Conservation (phyloP, 176 grass and related monocot genomes). For the Ensete ventricosum region DNA sequence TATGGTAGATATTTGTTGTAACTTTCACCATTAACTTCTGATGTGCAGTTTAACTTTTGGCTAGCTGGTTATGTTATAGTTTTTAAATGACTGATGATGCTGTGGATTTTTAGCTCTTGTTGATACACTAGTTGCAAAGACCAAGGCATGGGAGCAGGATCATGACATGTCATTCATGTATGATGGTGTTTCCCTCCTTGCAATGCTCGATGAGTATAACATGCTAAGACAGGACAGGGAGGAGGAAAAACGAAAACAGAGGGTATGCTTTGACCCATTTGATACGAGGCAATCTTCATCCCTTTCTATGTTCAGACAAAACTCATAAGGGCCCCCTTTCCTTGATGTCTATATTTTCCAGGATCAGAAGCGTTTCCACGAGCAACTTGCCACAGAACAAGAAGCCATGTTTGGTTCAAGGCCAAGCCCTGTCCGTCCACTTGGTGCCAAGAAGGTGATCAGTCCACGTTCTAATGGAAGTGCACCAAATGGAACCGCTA, state of each 20-base stretch:
- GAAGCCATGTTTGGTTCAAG: conserved; percentile 45
- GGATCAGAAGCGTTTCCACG: conserved; percentile 75
- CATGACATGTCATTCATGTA: conserved; percentile 79
- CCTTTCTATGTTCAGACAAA: neutral
- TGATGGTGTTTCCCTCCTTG: conserved; percentile 86
- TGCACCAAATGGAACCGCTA: conserved; percentile 48
- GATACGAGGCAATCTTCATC: neutral
- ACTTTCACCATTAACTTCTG: no score
- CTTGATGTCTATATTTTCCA: conserved; percentile 8
- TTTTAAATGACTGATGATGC: conserved; percentile 20
- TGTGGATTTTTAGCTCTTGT: conserved; percentile 66
- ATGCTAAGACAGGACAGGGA: conserved; percentile 98
- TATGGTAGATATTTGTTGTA: no score
- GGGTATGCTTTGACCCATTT: conserved; percentile 26
- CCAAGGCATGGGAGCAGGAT: conserved; percentile 70
- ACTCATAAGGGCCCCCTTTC: neutral
- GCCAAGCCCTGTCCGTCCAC: conserved; percentile 59
- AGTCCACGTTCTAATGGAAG: conserved; percentile 51
- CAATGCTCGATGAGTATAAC: conserved; percentile 94
- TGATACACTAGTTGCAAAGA: conserved; percentile 89
- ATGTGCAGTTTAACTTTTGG: neutral
- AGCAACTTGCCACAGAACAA: conserved; percentile 53
- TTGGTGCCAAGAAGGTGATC: conserved; percentile 52
- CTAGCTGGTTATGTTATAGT: neutral
- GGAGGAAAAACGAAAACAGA: conserved; percentile 87